Conservation (phyloP, 176 grass and related monocot species). For the Zoysia japonica region DNA sequence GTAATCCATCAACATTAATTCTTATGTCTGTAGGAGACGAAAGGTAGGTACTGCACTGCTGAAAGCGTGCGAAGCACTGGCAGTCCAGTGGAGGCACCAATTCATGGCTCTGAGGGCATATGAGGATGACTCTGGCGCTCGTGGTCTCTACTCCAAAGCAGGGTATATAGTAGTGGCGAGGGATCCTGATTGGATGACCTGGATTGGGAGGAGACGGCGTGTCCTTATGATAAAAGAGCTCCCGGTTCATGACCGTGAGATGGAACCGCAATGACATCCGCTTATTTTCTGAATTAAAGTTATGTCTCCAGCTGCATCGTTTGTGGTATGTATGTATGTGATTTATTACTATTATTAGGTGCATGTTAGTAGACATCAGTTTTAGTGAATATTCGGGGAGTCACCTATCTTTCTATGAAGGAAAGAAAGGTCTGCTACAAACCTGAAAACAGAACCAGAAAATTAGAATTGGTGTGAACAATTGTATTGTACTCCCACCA, state of each 20-base stretch:
- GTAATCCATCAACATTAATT: too few species aligned
- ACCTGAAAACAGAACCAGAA: background rate
- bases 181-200: conserved; percentile 73
- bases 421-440: background rate
- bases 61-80: conserved; percentile 69
- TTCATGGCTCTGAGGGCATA: conserved; percentile 75
- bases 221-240: conserved; percentile 80
- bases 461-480: background rate
- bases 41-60: conserved; percentile 79
- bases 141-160: conserved; percentile 63
- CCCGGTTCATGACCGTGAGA: conserved; percentile 26
- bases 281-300: background rate
- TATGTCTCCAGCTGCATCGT: background rate
- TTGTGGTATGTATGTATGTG: conserved; percentile 1
- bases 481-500: background rate
- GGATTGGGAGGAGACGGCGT: conserved; percentile 63
- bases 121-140: conserved; percentile 66
- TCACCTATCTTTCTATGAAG: background rate
- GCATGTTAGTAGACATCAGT: background rate
- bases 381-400: background rate
- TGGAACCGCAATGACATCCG: background rate
- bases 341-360: background rate
- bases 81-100: conserved; percentile 57
- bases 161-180: conserved; percentile 62
- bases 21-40: conserved; percentile 46